Base-by-base conservation (phyloP, 208 protist species). In the Crithidia sp. region DNA sequence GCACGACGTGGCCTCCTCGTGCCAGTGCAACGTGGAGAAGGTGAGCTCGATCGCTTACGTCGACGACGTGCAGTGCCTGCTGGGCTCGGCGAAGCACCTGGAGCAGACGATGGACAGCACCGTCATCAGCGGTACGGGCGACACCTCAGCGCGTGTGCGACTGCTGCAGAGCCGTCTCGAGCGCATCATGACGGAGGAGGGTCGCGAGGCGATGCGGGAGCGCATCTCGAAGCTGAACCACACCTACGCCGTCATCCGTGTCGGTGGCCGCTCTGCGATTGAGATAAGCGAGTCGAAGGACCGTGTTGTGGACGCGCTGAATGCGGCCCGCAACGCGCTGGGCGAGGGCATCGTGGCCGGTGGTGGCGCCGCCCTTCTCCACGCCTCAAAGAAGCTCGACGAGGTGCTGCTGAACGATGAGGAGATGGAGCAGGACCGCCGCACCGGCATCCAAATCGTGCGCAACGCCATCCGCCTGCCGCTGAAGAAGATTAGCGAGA, bases 261-360 rank as follows among this genome's bases (percentile, higher is more conserved):
- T 99, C 37, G 99, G 99, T 56, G 99, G 99, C 44, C 91, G 94
- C n/a, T 98, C 93, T 5, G 96, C 99, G 50, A 95, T 99, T 28
- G 99, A 99, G 91, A 98, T 99, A 5, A 94, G 89, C 77, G 99
- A 99, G 86, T 99, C 97, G 77, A 99, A 99, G 86, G 99, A 99
- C 86, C 92, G 99, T 66, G 94, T 99, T 13, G 95, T 97, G 40
- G 99, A 99, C 84, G 99, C 99, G 5, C 93, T 99, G 16, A 99
- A 99, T 79, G 99, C 99, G 8, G 98, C 99, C 0, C 91, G 98
- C 56, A 99, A 99, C 63, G 99, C 99, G 36, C 96, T 99, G 28
- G 91, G 98, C 66, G 98, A 99, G 80, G 99, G 99, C 77, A 99
- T 99, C 75, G 98, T 99, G 10, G 92, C 98, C 64, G 98, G 99